Base-by-base conservation (phyloP, 495 filamentous ascomycete species). In the Trichoderma reesei region DNA sequence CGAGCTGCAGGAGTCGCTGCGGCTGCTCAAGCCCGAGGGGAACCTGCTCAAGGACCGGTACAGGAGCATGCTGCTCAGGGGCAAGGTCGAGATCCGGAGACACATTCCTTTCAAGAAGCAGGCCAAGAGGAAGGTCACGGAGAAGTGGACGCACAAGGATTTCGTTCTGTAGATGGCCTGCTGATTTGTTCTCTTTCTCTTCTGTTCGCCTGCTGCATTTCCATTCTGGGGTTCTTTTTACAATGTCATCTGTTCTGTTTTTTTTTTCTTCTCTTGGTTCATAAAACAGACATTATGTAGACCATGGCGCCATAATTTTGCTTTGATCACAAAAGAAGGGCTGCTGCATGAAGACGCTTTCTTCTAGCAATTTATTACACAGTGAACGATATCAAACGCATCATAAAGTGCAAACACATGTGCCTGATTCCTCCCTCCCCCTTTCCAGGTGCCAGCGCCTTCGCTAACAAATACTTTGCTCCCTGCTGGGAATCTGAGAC, bases 131-230 rank as follows among this genome's bases (percentile, higher is more conserved):
- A 87, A 86, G 72, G 71, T 86, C 33, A 96, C 91, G 16, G 95
- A 96, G 83, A 98, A 96, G 76, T 98, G 94, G 94, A 81, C 86
- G 62, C 90, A 93, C 72, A 98, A 98, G 79, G 94, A 98, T 74
- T 98, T 96, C 78, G 84, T 46, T 60, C 69, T 75, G 34, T 73
- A 71, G 60, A 63, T 8, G 18, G 18, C 16, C 63, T 14, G 18
- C 9, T 33, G 41, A 44, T 20, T 38, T 41, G 3, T 26, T 41
- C n/a, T 62, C 18, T 26, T 9, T n/a, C 42, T 60, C 36, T 1
- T 9, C 2, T 36, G 36, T 37, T 5, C 36, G 4, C n/a, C 1
- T 6, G 3, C 0, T 36, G 56, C 16, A 60, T 37, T 13, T 16
- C 31, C 46, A 26, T 9, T 13, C 18, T 44, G 14, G 5, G 9